These are phyloP conservation scores for Penicillium sp. DNA, from an alignment of 2,329 filamentous ascomycete genomes.

Conservation along the genomic window DNA sequence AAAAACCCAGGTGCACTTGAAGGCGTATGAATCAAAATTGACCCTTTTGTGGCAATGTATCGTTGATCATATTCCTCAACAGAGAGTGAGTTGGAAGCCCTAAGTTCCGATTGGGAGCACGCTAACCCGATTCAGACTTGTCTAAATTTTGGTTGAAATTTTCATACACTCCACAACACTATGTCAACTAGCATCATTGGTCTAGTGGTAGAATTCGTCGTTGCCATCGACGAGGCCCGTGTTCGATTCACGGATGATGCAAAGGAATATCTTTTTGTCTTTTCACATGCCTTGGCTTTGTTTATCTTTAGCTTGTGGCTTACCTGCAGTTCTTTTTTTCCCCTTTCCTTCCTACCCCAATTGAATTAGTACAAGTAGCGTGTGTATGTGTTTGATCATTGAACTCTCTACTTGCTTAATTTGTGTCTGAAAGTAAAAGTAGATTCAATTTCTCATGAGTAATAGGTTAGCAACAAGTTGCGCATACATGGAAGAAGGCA, in stretches of 20 bases:
- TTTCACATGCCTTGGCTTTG: not conserved
- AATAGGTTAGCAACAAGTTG: not conserved
- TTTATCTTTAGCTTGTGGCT: not conserved
- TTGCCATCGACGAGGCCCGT: constrained; percentile 44
- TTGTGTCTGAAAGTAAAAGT: not conserved
- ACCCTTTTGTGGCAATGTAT: not conserved
- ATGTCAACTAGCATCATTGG: constrained; percentile 34
- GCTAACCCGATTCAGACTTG: not conserved
- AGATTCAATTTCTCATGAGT: not conserved
- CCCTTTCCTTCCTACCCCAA: too few relatives aligned
- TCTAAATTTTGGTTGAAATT: not conserved
- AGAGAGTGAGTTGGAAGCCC: too few relatives aligned
- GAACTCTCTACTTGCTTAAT: not conserved
- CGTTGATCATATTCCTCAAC: not conserved
- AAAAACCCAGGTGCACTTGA: too few relatives aligned
- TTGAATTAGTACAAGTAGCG: too few relatives aligned
- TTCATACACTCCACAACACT: not conserved
- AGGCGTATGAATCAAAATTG: not conserved
- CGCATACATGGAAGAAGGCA: too few relatives aligned
- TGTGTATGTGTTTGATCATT: too few relatives aligned
- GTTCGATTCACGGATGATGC: constrained; percentile 47
- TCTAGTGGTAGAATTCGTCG: constrained; percentile 40
- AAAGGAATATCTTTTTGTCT: constrained; percentile 12
- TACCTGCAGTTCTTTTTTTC: too few relatives aligned
- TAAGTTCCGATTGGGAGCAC: not conserved